Evolutionary conservation across 2,329 filamentous ascomycete genomes (phyloP).

Genomic region (Bertia moriformis): DNA sequence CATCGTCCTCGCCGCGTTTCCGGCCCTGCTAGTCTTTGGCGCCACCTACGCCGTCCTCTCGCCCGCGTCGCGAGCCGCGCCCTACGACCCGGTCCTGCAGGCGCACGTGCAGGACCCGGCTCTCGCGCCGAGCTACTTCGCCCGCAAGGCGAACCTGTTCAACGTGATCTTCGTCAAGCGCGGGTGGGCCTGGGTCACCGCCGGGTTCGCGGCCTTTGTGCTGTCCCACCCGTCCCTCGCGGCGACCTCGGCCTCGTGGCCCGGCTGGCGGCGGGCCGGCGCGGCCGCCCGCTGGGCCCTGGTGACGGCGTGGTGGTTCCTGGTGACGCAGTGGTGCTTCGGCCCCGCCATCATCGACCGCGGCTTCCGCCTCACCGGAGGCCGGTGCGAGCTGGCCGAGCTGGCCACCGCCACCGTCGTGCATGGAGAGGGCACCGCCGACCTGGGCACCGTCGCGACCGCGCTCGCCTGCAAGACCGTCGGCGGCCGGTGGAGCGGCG

Average conservation of each 20-base stretch:
- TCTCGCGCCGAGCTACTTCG: constrained; percentile 70
- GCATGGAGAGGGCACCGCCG: constrained; percentile 23
- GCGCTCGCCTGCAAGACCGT: constrained; percentile 68
- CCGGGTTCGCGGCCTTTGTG: constrained; percentile 58
- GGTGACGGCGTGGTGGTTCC: constrained; percentile 66
- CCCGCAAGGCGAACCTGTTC: constrained; percentile 82
- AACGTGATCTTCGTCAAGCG: constrained; percentile 89
- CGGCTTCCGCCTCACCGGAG: constrained; percentile 76
- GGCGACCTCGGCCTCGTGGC: constrained; percentile 21
- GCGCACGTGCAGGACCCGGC: constrained; percentile 40
- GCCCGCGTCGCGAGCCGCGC: constrained; percentile 48
- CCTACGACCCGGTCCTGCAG: constrained; percentile 48
- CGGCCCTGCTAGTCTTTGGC: constrained; percentile 70
- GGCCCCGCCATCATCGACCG: constrained; percentile 81
- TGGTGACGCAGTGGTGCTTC: constrained; percentile 94
- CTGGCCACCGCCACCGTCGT: constrained; percentile 30
- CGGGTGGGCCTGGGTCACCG: constrained; percentile 82
- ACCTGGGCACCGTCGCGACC: constrained; percentile 43
- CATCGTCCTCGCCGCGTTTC: constrained; percentile 46
- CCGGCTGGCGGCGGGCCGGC: constrained; percentile 31
- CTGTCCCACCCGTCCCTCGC: constrained; percentile 45
- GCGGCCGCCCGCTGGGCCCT: constrained; percentile 55
- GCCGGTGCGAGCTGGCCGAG: constrained; percentile 70
- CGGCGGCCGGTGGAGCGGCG: constrained; percentile 78
- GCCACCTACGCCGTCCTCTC: constrained; percentile 68